Conservation (phyloP, 352 stramenopile species). For the Globisporangium canariense region DNA sequence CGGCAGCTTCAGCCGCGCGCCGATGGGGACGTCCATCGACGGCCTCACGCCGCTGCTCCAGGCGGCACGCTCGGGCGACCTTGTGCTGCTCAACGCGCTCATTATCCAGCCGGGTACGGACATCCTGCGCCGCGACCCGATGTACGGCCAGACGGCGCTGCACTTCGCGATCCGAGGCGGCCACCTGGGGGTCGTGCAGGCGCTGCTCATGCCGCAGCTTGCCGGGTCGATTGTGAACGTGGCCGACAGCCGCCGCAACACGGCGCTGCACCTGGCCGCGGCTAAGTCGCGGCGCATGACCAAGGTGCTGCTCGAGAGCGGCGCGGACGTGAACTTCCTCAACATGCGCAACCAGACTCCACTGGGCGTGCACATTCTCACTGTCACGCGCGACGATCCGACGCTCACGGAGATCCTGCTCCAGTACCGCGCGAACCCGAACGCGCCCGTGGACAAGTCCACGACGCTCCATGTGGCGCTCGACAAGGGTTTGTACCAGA, state of each 20-base stretch:
- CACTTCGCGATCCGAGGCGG: constrained; percentile 69
- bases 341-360: constrained; percentile 72
- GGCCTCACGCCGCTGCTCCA: constrained; percentile 67
- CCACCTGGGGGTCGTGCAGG: constrained; percentile 62
- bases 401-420: constrained; percentile 60
- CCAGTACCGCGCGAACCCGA: constrained; percentile 50
- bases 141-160: constrained; percentile 62
- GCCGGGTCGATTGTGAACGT: constrained; percentile 67
- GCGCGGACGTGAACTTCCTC: constrained; percentile 57
- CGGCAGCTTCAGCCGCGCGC: constrained; percentile 24
- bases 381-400: constrained; percentile 49
- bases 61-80: constrained; percentile 52
- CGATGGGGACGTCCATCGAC: constrained; percentile 27
- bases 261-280: constrained; percentile 52
- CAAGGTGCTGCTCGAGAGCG: constrained; percentile 50
- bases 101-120: constrained; percentile 71
- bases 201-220: constrained; percentile 61
- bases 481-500: constrained; percentile 49
- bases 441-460: constrained; percentile 57
- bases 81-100: constrained; percentile 64
- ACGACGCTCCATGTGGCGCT: constrained; percentile 61
- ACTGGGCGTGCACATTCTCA: constrained; percentile 62
- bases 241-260: constrained; percentile 62
- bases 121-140: constrained; percentile 60
- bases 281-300: constrained; percentile 67